Evolutionary conservation across 1,284 basidiomycete species (phyloP).

Genomic region (Cutaneotrichosporon spelunceum): DNA sequence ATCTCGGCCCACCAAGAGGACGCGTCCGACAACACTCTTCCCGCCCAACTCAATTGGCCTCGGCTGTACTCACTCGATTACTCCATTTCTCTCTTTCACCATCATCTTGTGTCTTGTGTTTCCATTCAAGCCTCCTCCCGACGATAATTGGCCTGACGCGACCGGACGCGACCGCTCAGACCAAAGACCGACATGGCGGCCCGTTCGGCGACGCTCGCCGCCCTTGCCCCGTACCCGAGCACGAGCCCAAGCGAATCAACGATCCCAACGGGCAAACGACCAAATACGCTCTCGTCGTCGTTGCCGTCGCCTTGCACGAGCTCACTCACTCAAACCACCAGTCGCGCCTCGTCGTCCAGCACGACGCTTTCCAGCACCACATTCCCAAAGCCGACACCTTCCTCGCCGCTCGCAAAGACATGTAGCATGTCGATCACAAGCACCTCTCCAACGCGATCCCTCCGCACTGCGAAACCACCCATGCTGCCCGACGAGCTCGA

Average conservation of each 20-base stretch:
- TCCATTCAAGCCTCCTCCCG: no score
- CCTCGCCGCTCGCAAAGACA: not conserved
- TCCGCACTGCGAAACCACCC: not conserved
- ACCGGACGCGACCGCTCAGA: not conserved
- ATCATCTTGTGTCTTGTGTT: no score
- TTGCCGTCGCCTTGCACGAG: not conserved
- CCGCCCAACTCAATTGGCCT: no score
- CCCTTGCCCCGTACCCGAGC: not conserved
- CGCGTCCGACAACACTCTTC: no score
- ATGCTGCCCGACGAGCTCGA: constrained; percentile 37
- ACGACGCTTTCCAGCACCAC: not conserved
- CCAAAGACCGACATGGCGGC: constrained; percentile 9
- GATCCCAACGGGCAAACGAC: not conserved
- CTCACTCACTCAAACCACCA: not conserved
- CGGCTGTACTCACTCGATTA: no score
- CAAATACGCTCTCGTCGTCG: no score
- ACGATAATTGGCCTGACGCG: not conserved
- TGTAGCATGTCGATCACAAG: not conserved
- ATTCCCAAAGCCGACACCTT: not conserved
- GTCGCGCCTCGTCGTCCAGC: constrained; percentile 1
- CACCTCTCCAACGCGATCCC: not conserved
- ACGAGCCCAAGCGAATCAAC: not conserved
- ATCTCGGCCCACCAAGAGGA: no score
- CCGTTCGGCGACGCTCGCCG: constrained; percentile 6
- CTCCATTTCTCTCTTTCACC: not conserved